Conservation (phyloP, 139 green algal species). For the Nannochloris sp. region DNA sequence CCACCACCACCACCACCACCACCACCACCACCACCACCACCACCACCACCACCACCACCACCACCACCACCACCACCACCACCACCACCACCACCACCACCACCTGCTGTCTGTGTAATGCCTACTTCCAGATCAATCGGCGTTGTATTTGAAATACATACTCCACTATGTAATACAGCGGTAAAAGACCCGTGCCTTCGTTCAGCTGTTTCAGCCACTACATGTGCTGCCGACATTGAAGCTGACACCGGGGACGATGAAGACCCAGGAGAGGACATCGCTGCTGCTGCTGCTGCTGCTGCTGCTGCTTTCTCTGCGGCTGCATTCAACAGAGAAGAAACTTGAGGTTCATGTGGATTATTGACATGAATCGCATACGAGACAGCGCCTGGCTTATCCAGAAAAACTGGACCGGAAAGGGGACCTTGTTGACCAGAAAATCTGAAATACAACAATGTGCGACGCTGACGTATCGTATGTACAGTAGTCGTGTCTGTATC, state of each 20-base stretch:
- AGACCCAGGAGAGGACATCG: not conserved
- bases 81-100: not conserved
- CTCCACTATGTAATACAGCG: slow-evolving; percentile 21
- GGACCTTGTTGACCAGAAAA: not conserved
- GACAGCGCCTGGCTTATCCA: not conserved
- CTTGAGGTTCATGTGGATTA: not conserved
- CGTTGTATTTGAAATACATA: slow-evolving; percentile 39
- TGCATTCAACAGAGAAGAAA: not conserved
- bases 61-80: not conserved
- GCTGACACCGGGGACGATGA: not conserved
- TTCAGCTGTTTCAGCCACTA: not conserved
- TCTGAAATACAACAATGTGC: not conserved
- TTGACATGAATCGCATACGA: not conserved
- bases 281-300: not conserved
- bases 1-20: not conserved
- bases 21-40: not conserved
- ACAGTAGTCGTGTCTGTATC: no score
- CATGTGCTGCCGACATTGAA: not conserved
- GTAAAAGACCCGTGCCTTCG: not conserved
- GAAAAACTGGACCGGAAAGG: not conserved
- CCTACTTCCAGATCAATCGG: slow-evolving; percentile 32
- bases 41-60: not conserved
- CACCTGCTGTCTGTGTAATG: not conserved
- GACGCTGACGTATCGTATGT: no score
- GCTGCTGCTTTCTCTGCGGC: not conserved